Conservation (phyloP, 176 grass and related monocot species). For the Otatea glauca region DNA sequence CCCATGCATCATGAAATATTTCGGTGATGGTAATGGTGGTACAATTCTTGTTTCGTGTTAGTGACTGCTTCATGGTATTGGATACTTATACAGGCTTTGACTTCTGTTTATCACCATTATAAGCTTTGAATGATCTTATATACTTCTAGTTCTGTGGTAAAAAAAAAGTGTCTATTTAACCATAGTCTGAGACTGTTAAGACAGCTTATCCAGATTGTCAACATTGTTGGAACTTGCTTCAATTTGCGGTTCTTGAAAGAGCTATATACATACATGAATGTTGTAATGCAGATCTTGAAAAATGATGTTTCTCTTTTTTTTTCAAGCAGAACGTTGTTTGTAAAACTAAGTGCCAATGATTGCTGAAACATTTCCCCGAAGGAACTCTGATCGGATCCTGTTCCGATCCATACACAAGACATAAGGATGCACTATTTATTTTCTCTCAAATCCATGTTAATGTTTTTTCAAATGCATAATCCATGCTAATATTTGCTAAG, state of each 20-base stretch:
- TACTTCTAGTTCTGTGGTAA: not conserved
- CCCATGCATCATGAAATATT: slow-evolving; percentile 5
- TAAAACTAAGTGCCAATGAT: not conserved
- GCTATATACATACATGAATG: not conserved
- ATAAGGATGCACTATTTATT: too few species aligned
- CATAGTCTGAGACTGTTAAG: not conserved
- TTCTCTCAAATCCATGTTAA: too few species aligned
- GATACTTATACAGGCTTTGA: not conserved
- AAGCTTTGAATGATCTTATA: too few species aligned
- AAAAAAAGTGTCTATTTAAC: not conserved
- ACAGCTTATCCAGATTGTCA: not conserved
- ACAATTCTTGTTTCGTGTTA: not conserved
- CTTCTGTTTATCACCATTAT: not conserved
- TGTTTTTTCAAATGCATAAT: too few species aligned
- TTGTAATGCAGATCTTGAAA: not conserved
- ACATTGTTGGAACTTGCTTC: not conserved
- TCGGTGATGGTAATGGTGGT: not conserved
- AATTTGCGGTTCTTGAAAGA: not conserved
- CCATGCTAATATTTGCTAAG: too few species aligned
- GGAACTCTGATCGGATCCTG: not conserved
- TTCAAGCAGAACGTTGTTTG: not conserved
- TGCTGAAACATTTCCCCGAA: not conserved
- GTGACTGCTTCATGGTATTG: not conserved
- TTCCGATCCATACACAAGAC: not conserved
- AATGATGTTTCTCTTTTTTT: not conserved